Base-by-base conservation (phyloP, 148 eudicot species). In the Beta vulgaris region DNA sequence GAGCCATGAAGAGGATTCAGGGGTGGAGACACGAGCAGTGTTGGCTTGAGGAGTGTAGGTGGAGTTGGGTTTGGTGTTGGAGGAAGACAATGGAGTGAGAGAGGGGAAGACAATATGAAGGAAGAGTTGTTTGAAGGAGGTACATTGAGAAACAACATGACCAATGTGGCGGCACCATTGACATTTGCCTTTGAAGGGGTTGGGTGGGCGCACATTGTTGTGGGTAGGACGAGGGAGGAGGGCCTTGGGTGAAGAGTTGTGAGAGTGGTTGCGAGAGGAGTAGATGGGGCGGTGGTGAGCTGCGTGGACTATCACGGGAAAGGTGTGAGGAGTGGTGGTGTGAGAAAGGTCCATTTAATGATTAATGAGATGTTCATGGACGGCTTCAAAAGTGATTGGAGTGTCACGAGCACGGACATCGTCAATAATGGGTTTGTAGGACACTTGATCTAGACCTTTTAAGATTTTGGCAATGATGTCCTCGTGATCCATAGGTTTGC, bases 1-100 rank as follows among this genome's bases (percentile, higher is more conserved):
- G 39, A 0, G 68, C 69, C 0, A 64, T 62, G 7, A 74, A 44
- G 69, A 43, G 54, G 3, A n/a, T 74, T 70, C 3, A 32, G 15
- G 8, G 77, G 31, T 0, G 64, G 60, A 4, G 6, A 21, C 0
- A 0, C 34, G 59, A 19, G 65, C 61, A n/a, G 44, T 63, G 18
- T 46, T 64, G 31, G 64, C 60, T n/a, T 74, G 71, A 26, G 63
- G 70, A 34, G 71, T 42, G 59, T 31, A 23, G 36, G 19, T 2
- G 58, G 10, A 10, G 15, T n/a, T 31, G 13, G 55, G n/a, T 28
- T 18, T 16, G 59, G 8, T 26, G 36, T 15, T 25, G 23, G 32
- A n/a, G n/a, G n/a, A n/a, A n/a, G n/a, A n/a, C n/a, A n/a, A n/a
- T n/a, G n/a, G n/a, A n/a, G n/a, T 26, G 23, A 16, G 37, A 11